A percentile compares a stretch with the other conserved stretches of the same genome.
phyloP scores from a whole-genome alignment of 1,284 basidiomycete species.

The Schizopora paradoxa region DNA sequence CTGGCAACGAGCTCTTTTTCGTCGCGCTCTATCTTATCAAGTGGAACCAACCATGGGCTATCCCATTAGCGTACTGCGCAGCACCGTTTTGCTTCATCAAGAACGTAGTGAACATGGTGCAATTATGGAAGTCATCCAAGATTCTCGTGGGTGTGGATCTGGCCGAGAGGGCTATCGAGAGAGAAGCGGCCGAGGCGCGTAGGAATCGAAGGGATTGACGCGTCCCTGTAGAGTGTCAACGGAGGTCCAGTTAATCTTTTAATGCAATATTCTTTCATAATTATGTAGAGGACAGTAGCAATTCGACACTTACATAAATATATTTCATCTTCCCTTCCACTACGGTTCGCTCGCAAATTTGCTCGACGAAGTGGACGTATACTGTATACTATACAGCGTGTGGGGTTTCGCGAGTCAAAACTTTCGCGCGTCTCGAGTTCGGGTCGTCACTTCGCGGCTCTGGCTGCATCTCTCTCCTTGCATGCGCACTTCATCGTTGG shows the following conservation, averaged over 20 bases:
- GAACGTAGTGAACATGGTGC: slow-evolving; percentile 94
- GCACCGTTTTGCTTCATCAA: slow-evolving; percentile 78
- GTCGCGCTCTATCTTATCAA: slow-evolving; percentile 94
- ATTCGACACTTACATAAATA: no score
- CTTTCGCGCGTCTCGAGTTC: no score
- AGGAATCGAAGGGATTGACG: slow-evolving; percentile 18
- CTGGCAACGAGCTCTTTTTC: slow-evolving; percentile 97
- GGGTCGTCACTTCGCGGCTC: no score
- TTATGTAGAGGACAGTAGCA: no score
- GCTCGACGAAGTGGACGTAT: no score
- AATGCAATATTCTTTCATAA: neutral
- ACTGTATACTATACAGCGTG: no score
- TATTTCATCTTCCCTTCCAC: no score
- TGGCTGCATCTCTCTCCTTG: no score
- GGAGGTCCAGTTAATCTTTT: neutral
- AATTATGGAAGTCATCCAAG: slow-evolving; percentile 98
- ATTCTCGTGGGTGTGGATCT: slow-evolving; percentile 88
- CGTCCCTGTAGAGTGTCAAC: neutral
- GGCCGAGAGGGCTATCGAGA: slow-evolving; percentile 70
- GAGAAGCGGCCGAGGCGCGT: slow-evolving; percentile 40
- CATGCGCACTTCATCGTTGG: slow-evolving; percentile 9
- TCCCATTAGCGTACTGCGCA: slow-evolving; percentile 63
- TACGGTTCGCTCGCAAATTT: no score
- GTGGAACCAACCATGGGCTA: slow-evolving; percentile 84
- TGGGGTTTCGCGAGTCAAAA: no score